Evolutionary conservation across 192 early-diverging fungal genomes (phyloP).

Genomic region (Diversispora eburnea): DNA sequence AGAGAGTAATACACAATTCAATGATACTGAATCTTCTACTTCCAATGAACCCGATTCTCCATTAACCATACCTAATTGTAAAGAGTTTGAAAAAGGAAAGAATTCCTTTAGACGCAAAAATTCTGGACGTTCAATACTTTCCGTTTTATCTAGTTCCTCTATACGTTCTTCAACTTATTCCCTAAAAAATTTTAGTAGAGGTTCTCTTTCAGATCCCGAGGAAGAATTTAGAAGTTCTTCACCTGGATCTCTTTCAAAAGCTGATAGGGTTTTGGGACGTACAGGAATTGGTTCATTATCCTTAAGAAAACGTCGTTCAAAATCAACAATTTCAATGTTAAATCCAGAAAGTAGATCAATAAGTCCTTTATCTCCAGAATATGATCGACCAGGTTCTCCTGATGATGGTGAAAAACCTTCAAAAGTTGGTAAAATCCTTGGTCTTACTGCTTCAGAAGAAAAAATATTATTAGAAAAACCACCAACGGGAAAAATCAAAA

Average conservation of each 20-base stretch:
- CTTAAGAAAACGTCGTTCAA: constrained; percentile 5
- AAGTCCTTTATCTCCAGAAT: neutral
- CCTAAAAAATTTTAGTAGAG: neutral
- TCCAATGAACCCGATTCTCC: constrained; percentile 9
- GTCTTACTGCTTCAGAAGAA: constrained; percentile 14
- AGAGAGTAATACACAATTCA: neutral
- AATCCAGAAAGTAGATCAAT: neutral
- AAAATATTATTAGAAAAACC: constrained; percentile 24
- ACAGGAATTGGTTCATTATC: constrained; percentile 19
- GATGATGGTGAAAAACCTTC: constrained; percentile 2
- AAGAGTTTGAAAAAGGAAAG: constrained; percentile 9
- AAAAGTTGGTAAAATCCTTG: constrained; percentile 25
- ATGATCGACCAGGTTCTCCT: constrained; percentile 6
- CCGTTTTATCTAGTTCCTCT: constrained; percentile 14
- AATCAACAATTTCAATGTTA: neutral
- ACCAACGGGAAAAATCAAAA: neutral
- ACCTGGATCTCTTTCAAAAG: neutral
- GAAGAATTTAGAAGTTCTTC: neutral
- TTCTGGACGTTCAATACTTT: constrained; percentile 21
- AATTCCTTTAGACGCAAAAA: constrained; percentile 21
- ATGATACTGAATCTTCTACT: constrained; percentile 16
- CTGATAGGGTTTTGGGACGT: constrained; percentile 13
- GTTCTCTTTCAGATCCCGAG: constrained; percentile 25
- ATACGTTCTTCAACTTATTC: constrained; percentile 14
- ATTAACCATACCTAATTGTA: neutral